These are phyloP conservation scores for Leccinum angustisporum DNA, from an alignment of 1,284 basidiomycete species.

Conservation along the genomic window DNA sequence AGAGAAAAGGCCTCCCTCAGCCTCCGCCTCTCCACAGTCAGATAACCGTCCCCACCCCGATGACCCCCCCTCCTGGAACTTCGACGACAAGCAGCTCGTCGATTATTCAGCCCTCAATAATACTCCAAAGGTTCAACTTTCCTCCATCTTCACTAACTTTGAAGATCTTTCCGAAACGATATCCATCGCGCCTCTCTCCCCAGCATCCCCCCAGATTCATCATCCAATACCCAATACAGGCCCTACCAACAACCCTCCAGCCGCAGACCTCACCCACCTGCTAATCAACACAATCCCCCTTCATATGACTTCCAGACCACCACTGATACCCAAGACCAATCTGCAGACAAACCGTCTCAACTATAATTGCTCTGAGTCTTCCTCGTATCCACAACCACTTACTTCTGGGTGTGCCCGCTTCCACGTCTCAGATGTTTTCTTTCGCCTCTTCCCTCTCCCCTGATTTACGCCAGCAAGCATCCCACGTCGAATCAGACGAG, in stretches of 20 bases:
- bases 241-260: too few relatives aligned
- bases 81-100: constrained; percentile 36
- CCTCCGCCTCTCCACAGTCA: constrained; percentile 52
- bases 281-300: too few relatives aligned
- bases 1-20: constrained; percentile 54
- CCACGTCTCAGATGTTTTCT: constrained; percentile 41
- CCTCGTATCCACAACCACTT: constrained; percentile 44
- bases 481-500: constrained; percentile 29
- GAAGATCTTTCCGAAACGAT: too few relatives aligned
- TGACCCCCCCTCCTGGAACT: constrained; percentile 39
- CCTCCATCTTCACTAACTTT: too few relatives aligned
- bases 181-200: too few relatives aligned
- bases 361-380: constrained; percentile 39
- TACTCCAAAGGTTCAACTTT: too few relatives aligned
- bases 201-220: too few relatives aligned
- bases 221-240: too few relatives aligned
- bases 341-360: constrained; percentile 42
- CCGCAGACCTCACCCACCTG: too few relatives aligned
- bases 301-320: too few relatives aligned
- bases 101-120: constrained; percentile 30
- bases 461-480: constrained; percentile 37
- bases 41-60: constrained; percentile 41
- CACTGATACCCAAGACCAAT: constrained; percentile 32
- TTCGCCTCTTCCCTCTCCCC: constrained; percentile 48
- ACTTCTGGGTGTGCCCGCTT: constrained; percentile 47